Evolutionary conservation across 192 early-diverging fungal species (phyloP), one percentile per base, ranked within the genome.

Genomic region (Entrophospora sp.): DNA sequence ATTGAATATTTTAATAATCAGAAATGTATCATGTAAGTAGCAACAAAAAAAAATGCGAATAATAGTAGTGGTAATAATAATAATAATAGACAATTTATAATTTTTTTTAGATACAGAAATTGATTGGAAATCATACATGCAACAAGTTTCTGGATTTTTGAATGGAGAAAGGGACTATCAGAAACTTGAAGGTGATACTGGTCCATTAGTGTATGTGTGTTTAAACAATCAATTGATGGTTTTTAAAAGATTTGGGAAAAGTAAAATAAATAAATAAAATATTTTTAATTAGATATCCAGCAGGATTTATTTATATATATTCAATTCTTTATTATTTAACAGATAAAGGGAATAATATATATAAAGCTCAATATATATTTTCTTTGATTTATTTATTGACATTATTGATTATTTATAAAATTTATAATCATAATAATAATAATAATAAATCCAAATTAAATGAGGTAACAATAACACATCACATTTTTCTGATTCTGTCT

Each of bases 71-170:
- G 5, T 27, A 5, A 12, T 44, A 7, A 14, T 20, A 9, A 40
- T 9, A 28, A 27, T 20, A 60, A 31, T 32, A 22, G 6, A 13
- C 2, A 9, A 37, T 12, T 61, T n/a, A 25, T 28, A 18, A 51
- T 36, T 67, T 48, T 12, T 20, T n/a, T 18, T 63, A 83, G 82
- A 98, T 71, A 96, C 95, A 2, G 92, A 98, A 71, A 98, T 98
- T 64, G 96, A 98, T 77, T 98, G 93, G 93, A 77, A 70, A 16
- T 86, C 96, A 10, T 98, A 98, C 64, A 95, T 98, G 93, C 90
- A 97, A 71, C 81, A 98, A 76, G 88, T 96, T 0, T 71, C 66
- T 5, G 84, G 83, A 24, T 93, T 91, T 67, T 61, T 91, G 0
- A 53, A 68, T 4, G 96, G 96, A 5, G 91, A 98, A 69, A 82